Percentiles rank a stretch among this genome's conserved stretches.
These are phyloP conservation scores for Scleromitrula shiraiana DNA, from an alignment of 2,329 filamentous ascomycete species.

Conservation along the genomic window DNA sequence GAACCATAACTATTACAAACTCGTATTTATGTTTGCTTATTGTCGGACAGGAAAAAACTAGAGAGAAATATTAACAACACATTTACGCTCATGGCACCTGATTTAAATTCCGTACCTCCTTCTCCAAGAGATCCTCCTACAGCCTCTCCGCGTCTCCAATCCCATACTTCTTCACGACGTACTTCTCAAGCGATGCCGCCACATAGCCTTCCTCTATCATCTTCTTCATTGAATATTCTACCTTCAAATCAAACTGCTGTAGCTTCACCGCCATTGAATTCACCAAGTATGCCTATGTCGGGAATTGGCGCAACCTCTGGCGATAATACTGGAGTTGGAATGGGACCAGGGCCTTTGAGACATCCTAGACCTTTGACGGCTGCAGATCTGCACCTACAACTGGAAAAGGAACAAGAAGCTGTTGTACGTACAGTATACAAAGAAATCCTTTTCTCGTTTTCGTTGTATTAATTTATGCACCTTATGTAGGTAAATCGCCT, in stretches of 20 bases:
- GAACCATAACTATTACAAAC: background rate
- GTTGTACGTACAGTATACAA: conserved; percentile 50
- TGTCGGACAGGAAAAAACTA: background rate
- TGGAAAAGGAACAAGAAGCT: conserved; percentile 93
- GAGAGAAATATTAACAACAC: background rate
- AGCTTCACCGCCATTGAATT: conserved; percentile 19
- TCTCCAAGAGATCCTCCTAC: conserved; percentile 25
- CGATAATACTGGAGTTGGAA: conserved; percentile 40
- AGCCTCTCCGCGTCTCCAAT: conserved; percentile 23
- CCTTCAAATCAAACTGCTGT: conserved; percentile 28
- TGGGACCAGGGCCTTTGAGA: conserved; percentile 65
- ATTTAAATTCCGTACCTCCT: conserved; percentile 29
- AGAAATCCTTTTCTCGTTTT: background rate
- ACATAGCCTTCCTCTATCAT: conserved; percentile 56
- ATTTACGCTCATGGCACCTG: conserved; percentile 28
- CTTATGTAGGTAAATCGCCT: conserved; percentile 84
- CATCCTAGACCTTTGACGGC: conserved; percentile 84
- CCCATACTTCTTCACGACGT: conserved; percentile 23
- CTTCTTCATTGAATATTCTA: conserved; percentile 59
- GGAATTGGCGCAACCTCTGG: conserved; percentile 8
- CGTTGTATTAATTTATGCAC: conserved; percentile 4
- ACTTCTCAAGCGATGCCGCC: conserved; percentile 24
- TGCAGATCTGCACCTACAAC: conserved; percentile 77
- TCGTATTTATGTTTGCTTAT: background rate
- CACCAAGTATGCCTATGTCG: conserved; percentile 14